Evolutionary conservation across 176 grass and related monocot species (phyloP).

Genomic region (Pharus latifolius): DNA sequence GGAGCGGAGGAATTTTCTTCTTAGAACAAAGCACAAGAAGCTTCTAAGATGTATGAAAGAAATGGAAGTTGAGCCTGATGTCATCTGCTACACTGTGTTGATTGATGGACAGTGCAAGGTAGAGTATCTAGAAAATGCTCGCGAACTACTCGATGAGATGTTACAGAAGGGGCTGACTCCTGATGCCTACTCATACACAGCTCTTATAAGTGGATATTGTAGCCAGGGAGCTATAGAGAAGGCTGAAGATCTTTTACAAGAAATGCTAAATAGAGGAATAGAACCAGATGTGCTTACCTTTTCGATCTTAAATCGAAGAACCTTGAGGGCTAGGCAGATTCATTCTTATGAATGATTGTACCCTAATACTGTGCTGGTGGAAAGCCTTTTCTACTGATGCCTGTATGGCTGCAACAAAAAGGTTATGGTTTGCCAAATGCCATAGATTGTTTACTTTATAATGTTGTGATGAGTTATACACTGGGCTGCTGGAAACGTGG

Average conservation of each 20-base stretch:
- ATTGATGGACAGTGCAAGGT: slow-evolving; percentile 38
- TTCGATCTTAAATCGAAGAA: slow-evolving; percentile 16
- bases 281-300: slow-evolving; percentile 16
- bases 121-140: slow-evolving; percentile 23
- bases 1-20: slow-evolving; percentile 24
- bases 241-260: slow-evolving; percentile 25
- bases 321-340: not conserved
- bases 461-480: too few relatives aligned
- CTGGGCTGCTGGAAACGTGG: not conserved
- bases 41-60: slow-evolving; percentile 11
- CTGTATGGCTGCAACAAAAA: too few relatives aligned
- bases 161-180: slow-evolving; percentile 10
- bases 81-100: slow-evolving; percentile 32
- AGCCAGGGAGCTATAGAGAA: slow-evolving; percentile 12
- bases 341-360: not conserved
- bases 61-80: slow-evolving; percentile 23
- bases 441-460: too few relatives aligned
- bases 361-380: not conserved
- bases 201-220: slow-evolving; percentile 42
- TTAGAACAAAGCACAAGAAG: slow-evolving; percentile 5
- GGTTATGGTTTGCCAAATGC: too few relatives aligned
- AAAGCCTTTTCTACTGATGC: too few relatives aligned
- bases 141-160: slow-evolving; percentile 33
- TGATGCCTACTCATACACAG: slow-evolving; percentile 25
- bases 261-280: slow-evolving; percentile 35